phyloP scores from a whole-genome alignment of 2,329 filamentous ascomycete genomes.

The Zymoseptoria pseudotritici region DNA sequence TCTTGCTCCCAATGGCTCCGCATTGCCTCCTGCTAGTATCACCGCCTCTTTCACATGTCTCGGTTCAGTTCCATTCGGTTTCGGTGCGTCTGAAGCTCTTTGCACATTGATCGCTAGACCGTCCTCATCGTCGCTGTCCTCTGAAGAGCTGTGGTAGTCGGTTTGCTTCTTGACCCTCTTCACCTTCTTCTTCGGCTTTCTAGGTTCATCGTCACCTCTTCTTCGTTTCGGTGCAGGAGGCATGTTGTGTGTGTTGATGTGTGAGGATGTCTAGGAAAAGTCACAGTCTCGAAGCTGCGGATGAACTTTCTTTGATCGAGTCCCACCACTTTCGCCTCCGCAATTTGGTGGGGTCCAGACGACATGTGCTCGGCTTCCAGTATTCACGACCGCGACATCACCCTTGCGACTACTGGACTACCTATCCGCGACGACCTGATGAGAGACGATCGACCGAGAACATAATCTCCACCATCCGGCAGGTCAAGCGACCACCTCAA shows the following conservation, averaged over 20 bases:
- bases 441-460: background rate
- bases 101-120: slow-evolving; percentile 5
- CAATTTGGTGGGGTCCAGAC: background rate
- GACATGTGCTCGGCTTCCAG: background rate
- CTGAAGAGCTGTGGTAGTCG: slow-evolving; percentile 57
- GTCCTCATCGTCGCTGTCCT: slow-evolving; percentile 40
- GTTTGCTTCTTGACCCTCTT: slow-evolving; percentile 57
- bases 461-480: background rate
- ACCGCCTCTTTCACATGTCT: slow-evolving; percentile 11
- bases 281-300: background rate
- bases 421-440: background rate
- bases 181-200: slow-evolving; percentile 45
- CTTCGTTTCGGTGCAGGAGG: slow-evolving; percentile 19
- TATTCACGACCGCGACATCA: background rate
- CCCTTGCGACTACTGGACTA: background rate
- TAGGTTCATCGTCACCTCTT: slow-evolving; percentile 49
- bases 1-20: slow-evolving; percentile 2
- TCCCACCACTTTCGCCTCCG: background rate
- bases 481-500: background rate
- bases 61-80: slow-evolving; percentile 5
- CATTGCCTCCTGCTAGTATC: slow-evolving; percentile 8
- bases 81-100: slow-evolving; percentile 22
- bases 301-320: background rate
- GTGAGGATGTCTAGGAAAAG: background rate
- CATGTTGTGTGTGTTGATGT: slow-evolving; percentile 13